Conservation (phyloP, 352 stramenopile genomes). For the Pythium phragmiticola region DNA sequence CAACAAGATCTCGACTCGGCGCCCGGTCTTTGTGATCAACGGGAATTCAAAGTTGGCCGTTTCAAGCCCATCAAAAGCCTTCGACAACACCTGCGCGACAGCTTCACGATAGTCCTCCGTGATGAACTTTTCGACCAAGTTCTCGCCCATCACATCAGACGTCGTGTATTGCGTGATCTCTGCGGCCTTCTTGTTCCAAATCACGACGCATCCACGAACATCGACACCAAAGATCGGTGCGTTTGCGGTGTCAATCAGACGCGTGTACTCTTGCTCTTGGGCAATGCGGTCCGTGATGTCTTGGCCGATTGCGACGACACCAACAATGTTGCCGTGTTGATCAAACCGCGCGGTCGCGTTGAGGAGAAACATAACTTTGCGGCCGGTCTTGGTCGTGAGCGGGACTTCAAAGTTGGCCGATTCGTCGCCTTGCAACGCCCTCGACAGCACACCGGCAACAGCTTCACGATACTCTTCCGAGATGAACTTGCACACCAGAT, state of each 20-base stretch:
- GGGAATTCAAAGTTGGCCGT: constrained; percentile 75
- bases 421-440: constrained; percentile 57
- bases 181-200: constrained; percentile 91
- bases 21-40: constrained; percentile 66
- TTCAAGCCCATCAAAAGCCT: constrained; percentile 48
- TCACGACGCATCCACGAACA: constrained; percentile 84
- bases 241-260: constrained; percentile 91
- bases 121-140: constrained; percentile 62
- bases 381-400: constrained; percentile 77
- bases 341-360: constrained; percentile 88
- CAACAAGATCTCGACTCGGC: constrained; percentile 67
- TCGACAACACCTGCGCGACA: constrained; percentile 46
- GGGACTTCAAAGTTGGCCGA: constrained; percentile 88
- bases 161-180: constrained; percentile 83
- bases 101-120: constrained; percentile 52
- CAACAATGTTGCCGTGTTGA: constrained; percentile 76
- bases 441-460: constrained; percentile 56
- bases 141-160: constrained; percentile 60
- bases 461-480: constrained; percentile 68
- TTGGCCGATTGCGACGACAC: constrained; percentile 83
- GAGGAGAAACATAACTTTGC: constrained; percentile 81
- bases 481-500: constrained; percentile 91
- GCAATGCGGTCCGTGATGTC: constrained; percentile 87
- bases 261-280: constrained; percentile 86
- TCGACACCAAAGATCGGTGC: constrained; percentile 92